Base-by-base conservation (phyloP, 2,329 filamentous ascomycete genomes). In the Colletotrichum noveboracense region DNA sequence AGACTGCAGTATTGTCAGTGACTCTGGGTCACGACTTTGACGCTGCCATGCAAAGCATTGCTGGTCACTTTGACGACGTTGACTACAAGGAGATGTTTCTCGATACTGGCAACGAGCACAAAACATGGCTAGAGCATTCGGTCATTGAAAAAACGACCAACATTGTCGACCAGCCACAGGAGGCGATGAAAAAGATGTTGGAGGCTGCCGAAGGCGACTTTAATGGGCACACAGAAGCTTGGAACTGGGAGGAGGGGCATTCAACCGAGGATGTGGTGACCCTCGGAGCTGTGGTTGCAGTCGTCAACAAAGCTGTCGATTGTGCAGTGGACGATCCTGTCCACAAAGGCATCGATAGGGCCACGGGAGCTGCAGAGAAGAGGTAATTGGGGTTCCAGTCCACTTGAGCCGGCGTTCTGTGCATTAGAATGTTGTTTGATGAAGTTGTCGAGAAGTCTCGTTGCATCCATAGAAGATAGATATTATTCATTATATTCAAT, bases 1-100 rank as follows among this genome's bases (percentile, higher is more conserved):
- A 64, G 60, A 64, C 60, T 3, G 28, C 32, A 14, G 32, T 32
- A 3, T 32, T 64, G 28, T 64, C 60, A 14, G 14, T 64, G 13
- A 64, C 60, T 21, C 13, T 64, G 12, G 60, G 60, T 26, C 60
- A 38, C 3, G 60, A 64, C 13, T 64, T 64, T 24, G 60, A 64
- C 13, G 60, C 60, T 2, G 60, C 60, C 3, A 6, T 64, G 30
- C 5, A 21, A 3, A 36, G 32, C 14, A 64, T 64, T 21, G 32
- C 18, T 2, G 32, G 60, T 9, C 32, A 36, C 12, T 3, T 64
- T 24, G 32, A 34, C 3, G 60, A 64, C 10, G 60, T 36, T 2
- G 32, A 64, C 18, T 64, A 64, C 13, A 64, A 64, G 18, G n/a
- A 21, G 10, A 32, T 64, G n/a, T 32, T 64, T 5, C 6, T 34